These are phyloP conservation scores for Pelargonium nanum DNA, from an alignment of 345 rosid species.

Conservation along the genomic window DNA sequence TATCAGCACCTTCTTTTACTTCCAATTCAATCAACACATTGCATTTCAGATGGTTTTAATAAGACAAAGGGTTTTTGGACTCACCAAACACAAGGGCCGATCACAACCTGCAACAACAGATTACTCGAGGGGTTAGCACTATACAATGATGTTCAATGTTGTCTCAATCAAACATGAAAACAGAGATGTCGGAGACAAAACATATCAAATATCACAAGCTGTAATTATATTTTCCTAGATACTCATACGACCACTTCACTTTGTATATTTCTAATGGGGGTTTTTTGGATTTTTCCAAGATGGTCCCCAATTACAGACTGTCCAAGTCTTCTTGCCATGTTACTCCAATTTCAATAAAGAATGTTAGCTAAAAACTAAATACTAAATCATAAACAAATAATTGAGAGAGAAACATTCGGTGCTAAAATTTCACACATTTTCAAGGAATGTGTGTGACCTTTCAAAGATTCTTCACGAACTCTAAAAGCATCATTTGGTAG, in stretches of 20 bases:
- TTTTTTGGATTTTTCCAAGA: background rate
- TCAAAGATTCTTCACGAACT: background rate
- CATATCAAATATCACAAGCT: background rate
- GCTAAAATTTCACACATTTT: background rate
- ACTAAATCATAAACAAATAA: background rate
- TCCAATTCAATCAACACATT: background rate
- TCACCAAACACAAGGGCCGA: constrained; percentile 20
- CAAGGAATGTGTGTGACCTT: background rate
- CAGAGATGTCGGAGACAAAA: background rate
- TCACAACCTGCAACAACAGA: constrained; percentile 23
- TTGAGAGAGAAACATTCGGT: background rate
- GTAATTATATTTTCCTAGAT: background rate
- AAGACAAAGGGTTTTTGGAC: constrained; percentile 11
- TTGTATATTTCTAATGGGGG: background rate
- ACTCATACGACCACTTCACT: background rate
- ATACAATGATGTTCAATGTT: constrained; percentile 18
- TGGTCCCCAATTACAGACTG: background rate
- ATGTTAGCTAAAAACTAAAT: background rate
- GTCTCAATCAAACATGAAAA: constrained; percentile 21
- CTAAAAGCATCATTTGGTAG: background rate
- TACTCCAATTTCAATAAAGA: background rate
- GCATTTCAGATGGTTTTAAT: constrained; percentile 4
- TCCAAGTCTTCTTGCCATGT: background rate
- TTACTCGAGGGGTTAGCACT: constrained; percentile 33
- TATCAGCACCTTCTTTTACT: background rate